Base-by-base conservation (phyloP, 306 rosid species). In the Adenanthera pavonina region DNA sequence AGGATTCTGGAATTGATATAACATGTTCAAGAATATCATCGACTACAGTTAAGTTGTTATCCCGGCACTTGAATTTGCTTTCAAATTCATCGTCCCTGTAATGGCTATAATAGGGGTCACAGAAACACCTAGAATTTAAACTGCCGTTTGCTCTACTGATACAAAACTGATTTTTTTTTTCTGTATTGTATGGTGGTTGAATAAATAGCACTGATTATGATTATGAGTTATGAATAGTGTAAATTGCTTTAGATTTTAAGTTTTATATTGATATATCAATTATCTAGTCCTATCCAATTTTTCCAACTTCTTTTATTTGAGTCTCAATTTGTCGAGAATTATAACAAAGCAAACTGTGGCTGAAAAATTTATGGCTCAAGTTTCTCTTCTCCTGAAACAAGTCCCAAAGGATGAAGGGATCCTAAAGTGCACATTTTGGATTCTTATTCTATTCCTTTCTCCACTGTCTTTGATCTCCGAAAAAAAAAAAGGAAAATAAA, bases 1-100 rank as follows among this genome's bases (percentile, higher is more conserved):
- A 33, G 17, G 68, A 61, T 61, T 33, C 68, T 61, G 68, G 41
- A 61, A 61, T 61, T 61, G 68, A 61, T 61, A 8, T 12, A 30
- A 36, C 14, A 13, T 49, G 52, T 10, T 48, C 52, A 13, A 5
- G 68, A 5, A 12, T 15, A 34, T 41, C 46, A 41, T 41, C 8
- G 46, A 41, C 30, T 25, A 25, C 30, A 25, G 30, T 25, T 25
- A 25, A 25, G 8, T 41, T 41, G 46, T 41, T 41, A 6, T 41
- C 46, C 46, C 1, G 46, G 46, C 46, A 4, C 46, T 41, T 41
- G 8, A 41, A 41, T 41, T 41, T 41, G 46, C 46, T 41, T 6
- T 41, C 7, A 4, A 3, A 4, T 41, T 41, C 46, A 0, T 4
- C 0, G 44, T 41, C 36, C 40, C 68, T 61, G 17, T 33, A 61